Conservation (phyloP, 129 eudicot genomes). For the Artemisia argyi region DNA sequence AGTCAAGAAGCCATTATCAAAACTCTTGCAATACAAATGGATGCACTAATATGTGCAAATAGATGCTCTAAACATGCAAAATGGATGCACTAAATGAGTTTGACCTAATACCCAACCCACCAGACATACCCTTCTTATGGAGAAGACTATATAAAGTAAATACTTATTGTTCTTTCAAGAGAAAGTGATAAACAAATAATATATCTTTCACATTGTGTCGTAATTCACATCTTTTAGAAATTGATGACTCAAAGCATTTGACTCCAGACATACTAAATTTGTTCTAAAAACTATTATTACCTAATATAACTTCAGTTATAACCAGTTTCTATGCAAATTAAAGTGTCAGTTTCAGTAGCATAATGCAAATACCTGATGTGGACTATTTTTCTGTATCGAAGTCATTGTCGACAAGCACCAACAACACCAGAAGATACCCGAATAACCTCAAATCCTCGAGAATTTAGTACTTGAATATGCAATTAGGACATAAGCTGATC, state of each 20-base stretch:
- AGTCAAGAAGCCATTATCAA: too few species aligned
- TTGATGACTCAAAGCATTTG: neutral
- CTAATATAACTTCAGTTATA: neutral
- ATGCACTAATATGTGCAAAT: too few species aligned
- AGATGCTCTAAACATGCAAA: too few species aligned
- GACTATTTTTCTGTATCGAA: conserved; percentile 69
- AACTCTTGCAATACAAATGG: too few species aligned
- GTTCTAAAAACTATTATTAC: neutral
- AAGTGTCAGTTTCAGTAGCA: neutral
- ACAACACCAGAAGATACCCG: conserved; percentile 97
- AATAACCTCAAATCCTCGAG: conserved; percentile 86
- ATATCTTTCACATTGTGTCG: too few species aligned
- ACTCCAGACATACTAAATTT: neutral
- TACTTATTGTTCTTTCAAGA: too few species aligned
- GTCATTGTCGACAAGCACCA: conserved; percentile 87
- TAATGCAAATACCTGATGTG: conserved; percentile 69
- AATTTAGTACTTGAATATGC: conserved; percentile 75
- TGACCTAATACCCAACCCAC: too few species aligned
- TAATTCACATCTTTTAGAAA: too few species aligned
- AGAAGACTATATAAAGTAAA: too few species aligned
- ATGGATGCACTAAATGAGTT: too few species aligned
- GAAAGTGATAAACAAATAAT: too few species aligned
- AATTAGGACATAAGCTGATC: conserved; percentile 20
- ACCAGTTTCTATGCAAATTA: conserved; percentile 16
- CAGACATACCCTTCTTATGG: too few species aligned